Conservation (phyloP, 2,329 filamentous ascomycete genomes). For the Diaporthe vaccinii region DNA sequence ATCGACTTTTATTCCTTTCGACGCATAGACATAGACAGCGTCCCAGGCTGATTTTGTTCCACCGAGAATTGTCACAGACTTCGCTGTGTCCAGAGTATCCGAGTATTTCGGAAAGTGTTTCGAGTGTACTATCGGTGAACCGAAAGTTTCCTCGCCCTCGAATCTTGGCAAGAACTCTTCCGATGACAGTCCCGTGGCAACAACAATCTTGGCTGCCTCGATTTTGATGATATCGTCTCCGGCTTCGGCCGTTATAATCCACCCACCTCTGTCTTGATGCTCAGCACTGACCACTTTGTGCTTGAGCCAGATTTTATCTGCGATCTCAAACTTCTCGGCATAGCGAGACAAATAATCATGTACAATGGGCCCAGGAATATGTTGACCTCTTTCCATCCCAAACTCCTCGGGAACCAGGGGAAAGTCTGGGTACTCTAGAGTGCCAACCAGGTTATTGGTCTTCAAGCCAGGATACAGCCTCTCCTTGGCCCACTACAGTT, state of each 20-base stretch:
- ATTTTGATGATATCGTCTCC: slow-evolving; percentile 47
- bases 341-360: slow-evolving; percentile 63
- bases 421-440: slow-evolving; percentile 81
- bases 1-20: slow-evolving; percentile 67
- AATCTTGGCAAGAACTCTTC: slow-evolving; percentile 62
- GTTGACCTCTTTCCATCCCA: slow-evolving; percentile 58
- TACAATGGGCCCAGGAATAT: slow-evolving; percentile 62
- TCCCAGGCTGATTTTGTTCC: slow-evolving; percentile 77
- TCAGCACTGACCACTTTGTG: slow-evolving; percentile 59
- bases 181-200: slow-evolving; percentile 70
- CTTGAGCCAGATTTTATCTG: slow-evolving; percentile 55
- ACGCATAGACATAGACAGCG: slow-evolving; percentile 72
- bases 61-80: slow-evolving; percentile 69
- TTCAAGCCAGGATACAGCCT: slow-evolving; percentile 78
- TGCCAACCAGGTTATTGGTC: slow-evolving; percentile 81
- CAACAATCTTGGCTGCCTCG: slow-evolving; percentile 60
- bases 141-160: slow-evolving; percentile 60
- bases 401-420: slow-evolving; percentile 73
- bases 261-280: slow-evolving; percentile 57
- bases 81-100: slow-evolving; percentile 56
- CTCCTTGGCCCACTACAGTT: slow-evolving; percentile 69
- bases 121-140: slow-evolving; percentile 62
- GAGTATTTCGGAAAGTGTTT: slow-evolving; percentile 59
- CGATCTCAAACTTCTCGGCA: slow-evolving; percentile 58
- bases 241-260: slow-evolving; percentile 54